Percentiles rank a stretch among this genome's conserved stretches.
phyloP scores from a whole-genome alignment of 2,329 filamentous ascomycete species.

The Fusarium sp. region DNA sequence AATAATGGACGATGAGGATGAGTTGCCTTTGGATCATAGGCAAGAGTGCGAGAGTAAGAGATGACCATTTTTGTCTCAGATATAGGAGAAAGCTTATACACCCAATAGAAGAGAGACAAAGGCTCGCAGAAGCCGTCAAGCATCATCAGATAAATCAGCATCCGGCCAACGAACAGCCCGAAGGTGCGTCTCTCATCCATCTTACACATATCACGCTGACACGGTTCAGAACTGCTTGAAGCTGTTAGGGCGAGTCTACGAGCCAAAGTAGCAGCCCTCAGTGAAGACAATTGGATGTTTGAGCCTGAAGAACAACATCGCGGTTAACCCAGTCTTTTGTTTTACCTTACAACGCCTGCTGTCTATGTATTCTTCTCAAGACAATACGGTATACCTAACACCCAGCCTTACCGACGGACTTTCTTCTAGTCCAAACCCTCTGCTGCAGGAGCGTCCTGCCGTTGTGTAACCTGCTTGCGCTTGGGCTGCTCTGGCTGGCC shows the following conservation, averaged over 20 bases:
- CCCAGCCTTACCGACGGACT: conserved; percentile 5
- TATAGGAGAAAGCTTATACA: conserved; percentile 4
- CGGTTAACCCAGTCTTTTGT: conserved; percentile 42
- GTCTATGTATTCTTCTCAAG: conserved; percentile 41
- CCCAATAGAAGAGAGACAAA: conserved; percentile 66
- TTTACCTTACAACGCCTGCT: conserved; percentile 44
- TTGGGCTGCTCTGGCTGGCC: conserved; percentile 48
- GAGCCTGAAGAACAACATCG: conserved; percentile 71
- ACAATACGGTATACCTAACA: conserved; percentile 42
- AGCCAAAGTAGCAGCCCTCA: conserved; percentile 76
- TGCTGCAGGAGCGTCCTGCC: conserved; percentile 62
- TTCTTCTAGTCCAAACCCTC: conserved; percentile 67
- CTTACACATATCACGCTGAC: conserved; percentile 19
- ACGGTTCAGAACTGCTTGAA: conserved; percentile 71
- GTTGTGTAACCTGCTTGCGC: conserved; percentile 57
- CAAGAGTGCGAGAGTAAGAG: conserved; percentile 66
- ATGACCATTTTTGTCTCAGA: background rate
- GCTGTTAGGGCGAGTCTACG: conserved; percentile 76
- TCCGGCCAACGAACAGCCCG: conserved; percentile 69
- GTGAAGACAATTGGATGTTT: conserved; percentile 93
- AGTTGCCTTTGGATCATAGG: conserved; percentile 66
- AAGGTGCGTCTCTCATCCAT: conserved; percentile 61
- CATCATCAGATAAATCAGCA: conserved; percentile 68
- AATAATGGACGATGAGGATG: conserved; percentile 64
- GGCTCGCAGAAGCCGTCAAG: conserved; percentile 69